Conservation (phyloP, 106 monocot species). For the Platanthera zijinensis region DNA sequence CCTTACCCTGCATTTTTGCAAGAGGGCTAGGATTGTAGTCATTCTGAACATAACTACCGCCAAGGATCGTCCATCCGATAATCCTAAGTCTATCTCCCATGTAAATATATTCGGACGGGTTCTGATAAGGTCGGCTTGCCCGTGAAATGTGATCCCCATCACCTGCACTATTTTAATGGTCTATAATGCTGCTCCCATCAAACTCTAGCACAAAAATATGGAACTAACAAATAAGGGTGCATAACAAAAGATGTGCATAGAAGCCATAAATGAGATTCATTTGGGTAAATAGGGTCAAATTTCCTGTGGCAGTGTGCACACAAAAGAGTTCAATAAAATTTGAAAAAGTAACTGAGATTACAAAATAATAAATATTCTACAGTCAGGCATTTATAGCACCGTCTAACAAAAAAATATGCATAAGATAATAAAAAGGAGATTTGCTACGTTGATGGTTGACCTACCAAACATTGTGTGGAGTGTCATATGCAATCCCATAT, state of each 20-base stretch:
- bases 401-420: not conserved
- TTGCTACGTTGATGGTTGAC: slow-evolving; percentile 8
- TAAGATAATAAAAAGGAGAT: not conserved
- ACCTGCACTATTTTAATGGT: not conserved
- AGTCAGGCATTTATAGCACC: not conserved
- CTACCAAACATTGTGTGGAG: slow-evolving; percentile 82
- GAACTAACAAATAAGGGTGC: not conserved
- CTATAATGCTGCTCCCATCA: not conserved
- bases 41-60: too few species aligned
- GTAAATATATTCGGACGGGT: too few species aligned
- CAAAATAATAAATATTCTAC: not conserved
- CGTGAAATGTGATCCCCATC: too few species aligned
- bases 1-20: too few species aligned
- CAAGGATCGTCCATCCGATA: too few species aligned
- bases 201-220: not conserved
- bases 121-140: too few species aligned
- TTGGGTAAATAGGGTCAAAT: too few species aligned
- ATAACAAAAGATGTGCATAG: not conserved
- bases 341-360: not conserved
- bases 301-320: not conserved
- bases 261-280: not conserved
- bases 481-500: slow-evolving; percentile 63
- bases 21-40: too few species aligned
- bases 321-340: not conserved
- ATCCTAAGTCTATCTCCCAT: too few species aligned